Evolutionary conservation across 1,284 basidiomycete genomes (phyloP).

Genomic region (Sutorius eximius): DNA sequence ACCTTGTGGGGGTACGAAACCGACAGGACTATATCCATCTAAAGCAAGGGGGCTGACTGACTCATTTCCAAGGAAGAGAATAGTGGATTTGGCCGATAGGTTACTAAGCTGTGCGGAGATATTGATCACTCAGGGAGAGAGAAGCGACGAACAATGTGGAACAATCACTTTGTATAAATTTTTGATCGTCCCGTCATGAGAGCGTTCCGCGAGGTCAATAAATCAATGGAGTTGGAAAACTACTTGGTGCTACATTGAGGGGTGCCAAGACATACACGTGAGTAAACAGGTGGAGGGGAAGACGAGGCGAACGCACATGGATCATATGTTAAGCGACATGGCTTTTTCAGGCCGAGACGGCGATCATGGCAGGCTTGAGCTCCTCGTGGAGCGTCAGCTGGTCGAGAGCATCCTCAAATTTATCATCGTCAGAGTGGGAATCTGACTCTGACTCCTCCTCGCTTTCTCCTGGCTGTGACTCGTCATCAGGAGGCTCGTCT

Average conservation of each 20-base stretch:
- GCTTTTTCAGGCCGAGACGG: constrained; percentile 18
- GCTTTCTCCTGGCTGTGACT: constrained; percentile 41
- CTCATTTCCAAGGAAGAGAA: neutral
- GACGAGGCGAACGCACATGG: neutral
- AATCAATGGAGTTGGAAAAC: neutral
- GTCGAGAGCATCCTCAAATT: constrained; percentile 67
- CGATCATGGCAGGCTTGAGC: constrained; percentile 6
- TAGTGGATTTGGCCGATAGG: neutral
- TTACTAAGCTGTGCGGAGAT: neutral
- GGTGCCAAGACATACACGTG: neutral
- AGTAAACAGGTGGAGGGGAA: neutral
- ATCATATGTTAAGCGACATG: neutral
- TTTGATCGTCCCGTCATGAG: neutral
- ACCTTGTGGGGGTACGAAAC: neutral
- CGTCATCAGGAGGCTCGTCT: constrained; percentile 57
- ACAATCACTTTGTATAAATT: neutral
- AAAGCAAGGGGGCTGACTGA: neutral
- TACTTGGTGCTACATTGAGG: neutral
- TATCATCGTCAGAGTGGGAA: constrained; percentile 45
- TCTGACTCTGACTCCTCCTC: constrained; percentile 42
- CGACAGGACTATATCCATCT: too few species aligned
- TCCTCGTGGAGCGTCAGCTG: constrained; percentile 50
- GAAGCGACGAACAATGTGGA: neutral
- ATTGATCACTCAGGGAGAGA: neutral
- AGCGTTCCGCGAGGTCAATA: neutral